Evolutionary conservation across 495 filamentous ascomycete species (phyloP).

Genomic region (Hyaloscypha finlandica): DNA sequence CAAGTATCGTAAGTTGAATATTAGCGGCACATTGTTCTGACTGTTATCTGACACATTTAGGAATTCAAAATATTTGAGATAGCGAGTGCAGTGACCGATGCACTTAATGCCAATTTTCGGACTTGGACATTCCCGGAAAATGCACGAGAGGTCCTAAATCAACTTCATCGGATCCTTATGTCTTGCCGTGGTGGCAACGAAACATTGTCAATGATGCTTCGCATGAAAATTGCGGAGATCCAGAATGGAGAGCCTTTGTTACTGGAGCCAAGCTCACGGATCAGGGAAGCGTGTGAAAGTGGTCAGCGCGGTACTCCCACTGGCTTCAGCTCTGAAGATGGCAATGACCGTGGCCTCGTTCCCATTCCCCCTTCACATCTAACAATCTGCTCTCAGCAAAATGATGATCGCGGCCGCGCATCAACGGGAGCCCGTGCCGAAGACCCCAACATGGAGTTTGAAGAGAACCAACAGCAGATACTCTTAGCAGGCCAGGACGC

Average conservation of each 20-base stretch:
- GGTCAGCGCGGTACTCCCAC: too few species aligned
- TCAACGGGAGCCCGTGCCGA: too few species aligned
- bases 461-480: too few species aligned
- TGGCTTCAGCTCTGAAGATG: too few species aligned
- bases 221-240: constrained; percentile 32
- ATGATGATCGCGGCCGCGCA: too few species aligned
- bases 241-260: neutral
- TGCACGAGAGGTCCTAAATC: constrained; percentile 36
- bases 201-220: constrained; percentile 30
- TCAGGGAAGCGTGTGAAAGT: neutral
- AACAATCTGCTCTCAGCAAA: too few species aligned
- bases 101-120: constrained; percentile 34
- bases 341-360: too few species aligned
- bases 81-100: constrained; percentile 47
- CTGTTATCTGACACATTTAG: constrained; percentile 19
- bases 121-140: constrained; percentile 25
- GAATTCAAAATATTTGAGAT: constrained; percentile 51
- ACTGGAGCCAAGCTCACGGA: neutral
- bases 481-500: too few species aligned
- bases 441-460: too few species aligned
- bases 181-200: constrained; percentile 40
- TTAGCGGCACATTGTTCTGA: constrained; percentile 13
- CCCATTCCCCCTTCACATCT: too few species aligned
- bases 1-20: constrained; percentile 36
- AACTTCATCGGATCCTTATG: constrained; percentile 39